These are phyloP conservation scores for Samsoniella hepiali DNA, from an alignment of 2,329 filamentous ascomycete species.

Conservation along the genomic window DNA sequence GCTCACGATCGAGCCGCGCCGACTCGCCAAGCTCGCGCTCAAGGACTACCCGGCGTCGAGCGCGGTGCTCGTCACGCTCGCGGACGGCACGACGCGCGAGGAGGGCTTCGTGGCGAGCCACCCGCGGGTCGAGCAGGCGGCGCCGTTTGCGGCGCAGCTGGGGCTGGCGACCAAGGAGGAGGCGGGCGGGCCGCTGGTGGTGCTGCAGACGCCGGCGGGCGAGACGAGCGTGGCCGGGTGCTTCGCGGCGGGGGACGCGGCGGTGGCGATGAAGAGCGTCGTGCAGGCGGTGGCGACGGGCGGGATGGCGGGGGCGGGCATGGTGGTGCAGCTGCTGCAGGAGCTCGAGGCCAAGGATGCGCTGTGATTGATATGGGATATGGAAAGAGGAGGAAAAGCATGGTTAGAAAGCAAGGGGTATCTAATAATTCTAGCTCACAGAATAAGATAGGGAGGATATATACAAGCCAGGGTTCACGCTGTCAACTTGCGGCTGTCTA, in stretches of 20 bases:
- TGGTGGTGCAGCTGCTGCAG: conserved; percentile 27
- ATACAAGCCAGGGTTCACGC: neutral
- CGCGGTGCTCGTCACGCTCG: conserved; percentile 36
- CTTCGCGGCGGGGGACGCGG: conserved; percentile 52
- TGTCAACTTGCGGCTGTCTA: conserved; percentile 23
- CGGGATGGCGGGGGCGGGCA: conserved; percentile 27
- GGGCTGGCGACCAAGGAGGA: conserved; percentile 39
- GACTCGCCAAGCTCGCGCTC: conserved; percentile 31
- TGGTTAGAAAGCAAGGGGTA: too few species aligned
- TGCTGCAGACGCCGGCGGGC: conserved; percentile 42
- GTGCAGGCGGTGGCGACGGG: conserved; percentile 31
- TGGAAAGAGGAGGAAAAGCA: too few species aligned
- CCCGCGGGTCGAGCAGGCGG: conserved; percentile 37
- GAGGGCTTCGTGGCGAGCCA: conserved; percentile 42
- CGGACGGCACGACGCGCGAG: conserved; percentile 35
- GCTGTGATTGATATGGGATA: neutral
- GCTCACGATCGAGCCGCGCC: conserved; percentile 37
- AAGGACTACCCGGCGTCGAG: conserved; percentile 23
- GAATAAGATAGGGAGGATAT: too few species aligned
- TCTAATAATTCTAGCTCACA: too few species aligned
- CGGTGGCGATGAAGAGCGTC: conserved; percentile 30
- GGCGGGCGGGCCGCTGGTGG: conserved; percentile 38
- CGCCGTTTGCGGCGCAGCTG: conserved; percentile 40
- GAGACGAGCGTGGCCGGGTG: conserved; percentile 49
- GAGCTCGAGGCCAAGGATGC: conserved; percentile 26